Evolutionary conservation across 148 eudicot species (phyloP).

Genomic region (Polygonum maritimum): DNA sequence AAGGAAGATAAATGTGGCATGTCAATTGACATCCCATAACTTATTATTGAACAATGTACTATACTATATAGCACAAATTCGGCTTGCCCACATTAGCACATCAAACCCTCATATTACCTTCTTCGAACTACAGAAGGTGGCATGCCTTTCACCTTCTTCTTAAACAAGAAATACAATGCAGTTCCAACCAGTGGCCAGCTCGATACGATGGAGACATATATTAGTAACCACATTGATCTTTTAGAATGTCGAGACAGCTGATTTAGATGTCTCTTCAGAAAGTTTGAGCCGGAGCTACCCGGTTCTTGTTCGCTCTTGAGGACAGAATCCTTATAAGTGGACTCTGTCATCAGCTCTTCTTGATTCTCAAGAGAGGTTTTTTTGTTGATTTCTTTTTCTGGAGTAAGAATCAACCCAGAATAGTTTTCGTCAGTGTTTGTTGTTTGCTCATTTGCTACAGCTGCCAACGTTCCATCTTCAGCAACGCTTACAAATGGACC

Average conservation of each 20-base stretch:
- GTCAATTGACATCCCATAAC: background rate
- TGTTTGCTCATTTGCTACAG: constrained; percentile 36
- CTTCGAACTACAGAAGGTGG: constrained; percentile 21
- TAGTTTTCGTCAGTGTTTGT: constrained; percentile 21
- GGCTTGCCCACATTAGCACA: background rate
- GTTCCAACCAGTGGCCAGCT: constrained; percentile 61
- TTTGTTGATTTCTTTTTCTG: constrained; percentile 10
- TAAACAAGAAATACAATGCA: constrained; percentile 42
- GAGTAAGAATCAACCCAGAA: constrained; percentile 14
- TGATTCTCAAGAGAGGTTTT: background rate
- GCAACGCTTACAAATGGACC: constrained; percentile 63
- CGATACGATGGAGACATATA: constrained; percentile 52
- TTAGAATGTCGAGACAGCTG: constrained; percentile 50
- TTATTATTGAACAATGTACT: background rate
- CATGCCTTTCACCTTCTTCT: constrained; percentile 24
- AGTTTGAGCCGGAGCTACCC: constrained; percentile 12
- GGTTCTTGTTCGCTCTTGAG: constrained; percentile 19
- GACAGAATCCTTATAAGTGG: constrained; percentile 7
- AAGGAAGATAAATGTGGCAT: too few species aligned
- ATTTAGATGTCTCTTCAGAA: constrained; percentile 35
- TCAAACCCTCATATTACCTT: constrained; percentile 11
- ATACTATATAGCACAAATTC: background rate
- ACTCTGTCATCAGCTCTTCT: constrained; percentile 19
- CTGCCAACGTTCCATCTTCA: constrained; percentile 64
- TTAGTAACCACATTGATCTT: constrained; percentile 65